Percentiles rank a stretch among this genome's conserved stretches.
Evolutionary conservation across 2,329 filamentous ascomycete genomes (phyloP).

Genomic region (Acephala macrosclerotiorum): DNA sequence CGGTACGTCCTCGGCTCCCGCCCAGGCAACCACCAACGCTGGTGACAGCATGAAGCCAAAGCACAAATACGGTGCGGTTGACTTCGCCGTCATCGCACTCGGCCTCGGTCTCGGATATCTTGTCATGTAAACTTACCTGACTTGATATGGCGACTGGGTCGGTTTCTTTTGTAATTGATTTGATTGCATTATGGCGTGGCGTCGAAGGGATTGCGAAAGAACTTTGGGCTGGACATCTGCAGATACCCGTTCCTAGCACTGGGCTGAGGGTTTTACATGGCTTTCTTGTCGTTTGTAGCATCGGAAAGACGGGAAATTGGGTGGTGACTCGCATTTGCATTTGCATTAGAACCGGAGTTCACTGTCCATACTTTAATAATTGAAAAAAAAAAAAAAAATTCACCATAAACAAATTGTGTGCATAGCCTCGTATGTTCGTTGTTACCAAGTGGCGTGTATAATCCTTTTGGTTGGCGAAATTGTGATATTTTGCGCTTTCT

Average conservation of each 20-base stretch:
- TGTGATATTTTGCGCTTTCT: neutral
- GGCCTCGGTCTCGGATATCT: constrained; percentile 44
- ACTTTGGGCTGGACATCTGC: constrained; percentile 8
- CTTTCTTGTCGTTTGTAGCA: neutral
- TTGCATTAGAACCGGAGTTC: constrained; percentile 9
- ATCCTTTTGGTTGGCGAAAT: neutral
- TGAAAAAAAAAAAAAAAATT: constrained; percentile 15
- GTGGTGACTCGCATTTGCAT: constrained; percentile 8
- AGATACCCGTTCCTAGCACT: constrained; percentile 14
- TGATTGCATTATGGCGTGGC: constrained; percentile 16
- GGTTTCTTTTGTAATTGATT: constrained; percentile 13
- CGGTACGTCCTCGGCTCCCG: constrained; percentile 3
- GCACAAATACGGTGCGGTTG: constrained; percentile 39
- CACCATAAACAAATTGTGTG: neutral
- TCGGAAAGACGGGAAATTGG: constrained; percentile 8
- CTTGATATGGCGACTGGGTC: neutral
- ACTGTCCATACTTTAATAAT: constrained; percentile 19
- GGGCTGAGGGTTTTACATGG: constrained; percentile 9
- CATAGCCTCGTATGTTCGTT: constrained; percentile 26
- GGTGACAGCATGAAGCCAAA: constrained; percentile 33
- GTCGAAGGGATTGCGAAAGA: constrained; percentile 14
- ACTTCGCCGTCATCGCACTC: constrained; percentile 40
- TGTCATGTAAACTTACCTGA: constrained; percentile 41
- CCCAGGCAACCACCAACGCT: constrained; percentile 38
- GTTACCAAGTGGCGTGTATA: neutral